A percentile compares a stretch with the other conserved stretches of the same genome.
phyloP scores from a whole-genome alignment of 345 rosid genomes.

The Lumnitzera littorea region DNA sequence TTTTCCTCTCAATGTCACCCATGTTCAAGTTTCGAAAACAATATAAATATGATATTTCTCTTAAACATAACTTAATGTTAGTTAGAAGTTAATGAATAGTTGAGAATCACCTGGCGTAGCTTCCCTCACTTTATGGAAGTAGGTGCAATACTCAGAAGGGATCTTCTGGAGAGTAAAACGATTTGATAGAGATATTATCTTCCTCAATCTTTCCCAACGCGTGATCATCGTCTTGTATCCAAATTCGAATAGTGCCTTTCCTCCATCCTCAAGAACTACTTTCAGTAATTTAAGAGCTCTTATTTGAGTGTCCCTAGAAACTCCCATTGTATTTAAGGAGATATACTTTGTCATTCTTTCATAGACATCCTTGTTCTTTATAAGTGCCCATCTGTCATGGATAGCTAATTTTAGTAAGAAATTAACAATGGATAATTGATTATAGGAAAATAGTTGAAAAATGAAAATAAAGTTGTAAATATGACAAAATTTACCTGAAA shows the following conservation, averaged over 20 bases:
- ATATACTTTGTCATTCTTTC: slow-evolving; percentile 26
- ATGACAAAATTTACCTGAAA: too few relatives aligned
- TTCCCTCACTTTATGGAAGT: slow-evolving; percentile 21
- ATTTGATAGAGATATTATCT: slow-evolving; percentile 26
- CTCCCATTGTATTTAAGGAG: slow-evolving; percentile 30
- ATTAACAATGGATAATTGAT: neutral
- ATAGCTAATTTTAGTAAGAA: neutral
- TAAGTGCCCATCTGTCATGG: slow-evolving; percentile 49
- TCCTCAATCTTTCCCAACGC: slow-evolving; percentile 34
- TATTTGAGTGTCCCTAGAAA: slow-evolving; percentile 54
- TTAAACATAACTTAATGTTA: too few relatives aligned
- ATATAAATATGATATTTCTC: too few relatives aligned
- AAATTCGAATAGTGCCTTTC: slow-evolving; percentile 32
- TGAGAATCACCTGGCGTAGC: slow-evolving; percentile 35
- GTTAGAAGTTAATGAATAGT: slow-evolving; percentile 14
- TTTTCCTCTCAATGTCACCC: too few relatives aligned
- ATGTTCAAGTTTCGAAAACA: too few relatives aligned
- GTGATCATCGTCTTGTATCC: slow-evolving; percentile 39
- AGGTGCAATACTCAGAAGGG: slow-evolving; percentile 33
- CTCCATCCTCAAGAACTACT: slow-evolving; percentile 25
- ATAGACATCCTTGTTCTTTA: slow-evolving; percentile 47
- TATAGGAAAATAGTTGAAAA: too few relatives aligned
- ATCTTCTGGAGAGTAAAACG: slow-evolving; percentile 46
- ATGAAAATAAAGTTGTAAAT: neutral
- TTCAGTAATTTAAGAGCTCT: slow-evolving; percentile 41